Conservation (phyloP, 768 basidiomycete species). For the Mycena pura region DNA sequence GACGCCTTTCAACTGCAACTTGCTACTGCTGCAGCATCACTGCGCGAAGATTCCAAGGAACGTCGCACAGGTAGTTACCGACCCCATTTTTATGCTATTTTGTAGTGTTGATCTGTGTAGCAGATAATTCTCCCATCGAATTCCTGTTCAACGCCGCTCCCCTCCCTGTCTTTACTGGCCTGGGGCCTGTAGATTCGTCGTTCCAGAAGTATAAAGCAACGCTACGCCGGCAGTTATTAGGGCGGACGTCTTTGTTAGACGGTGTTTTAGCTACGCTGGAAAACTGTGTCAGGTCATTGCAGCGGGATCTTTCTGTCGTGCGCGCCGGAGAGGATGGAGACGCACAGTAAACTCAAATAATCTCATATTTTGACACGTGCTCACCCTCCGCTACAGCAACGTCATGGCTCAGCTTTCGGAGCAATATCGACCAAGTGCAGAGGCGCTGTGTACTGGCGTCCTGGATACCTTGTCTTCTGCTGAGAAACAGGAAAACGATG, state of each 20-base stretch:
- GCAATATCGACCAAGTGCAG: slow-evolving; percentile 59
- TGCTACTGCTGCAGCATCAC: slow-evolving; percentile 41
- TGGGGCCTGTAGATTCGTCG: slow-evolving; percentile 47
- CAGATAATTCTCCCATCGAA: slow-evolving; percentile 59
- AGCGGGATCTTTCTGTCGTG: slow-evolving; percentile 61
- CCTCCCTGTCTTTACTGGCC: slow-evolving; percentile 49
- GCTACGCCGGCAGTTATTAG: slow-evolving; percentile 67
- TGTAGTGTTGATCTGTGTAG: not conserved
- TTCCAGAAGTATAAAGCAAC: slow-evolving; percentile 69
- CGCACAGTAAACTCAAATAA: slow-evolving; percentile 46
- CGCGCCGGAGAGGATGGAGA: slow-evolving; percentile 49
- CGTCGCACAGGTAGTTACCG: slow-evolving; percentile 35
- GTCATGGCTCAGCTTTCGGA: slow-evolving; percentile 50
- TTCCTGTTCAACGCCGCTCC: slow-evolving; percentile 64
- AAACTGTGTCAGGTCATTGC: slow-evolving; percentile 60
- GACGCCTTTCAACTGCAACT: slow-evolving; percentile 55
- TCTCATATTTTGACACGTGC: too few relatives aligned
- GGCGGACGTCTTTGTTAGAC: slow-evolving; percentile 68
- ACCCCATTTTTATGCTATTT: not conserved
- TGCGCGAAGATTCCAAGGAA: slow-evolving; percentile 35
- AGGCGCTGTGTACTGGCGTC: slow-evolving; percentile 51
- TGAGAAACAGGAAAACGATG: slow-evolving; percentile 34
- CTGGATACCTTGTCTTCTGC: slow-evolving; percentile 46
- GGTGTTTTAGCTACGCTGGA: slow-evolving; percentile 66
- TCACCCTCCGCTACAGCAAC: slow-evolving; percentile 36